Evolutionary conservation across 108 stramenopile genomes (phyloP), one percentile per base, ranked within the genome.

Genomic region (Skeletonema costatum): DNA sequence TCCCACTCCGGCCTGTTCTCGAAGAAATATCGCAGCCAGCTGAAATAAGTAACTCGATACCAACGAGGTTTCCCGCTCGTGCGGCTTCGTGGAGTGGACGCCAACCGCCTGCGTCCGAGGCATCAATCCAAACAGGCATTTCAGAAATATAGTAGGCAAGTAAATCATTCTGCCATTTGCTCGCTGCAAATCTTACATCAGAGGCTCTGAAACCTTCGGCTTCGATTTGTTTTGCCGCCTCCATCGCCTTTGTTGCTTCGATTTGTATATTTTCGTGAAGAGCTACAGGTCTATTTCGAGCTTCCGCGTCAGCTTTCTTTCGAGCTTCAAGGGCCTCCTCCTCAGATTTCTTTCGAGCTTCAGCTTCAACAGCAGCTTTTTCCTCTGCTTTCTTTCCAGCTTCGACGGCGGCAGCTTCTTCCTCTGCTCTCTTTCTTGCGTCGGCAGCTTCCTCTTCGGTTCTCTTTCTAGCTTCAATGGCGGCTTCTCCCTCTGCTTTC

Each of bases 61-160:
- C 74, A 14, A 29, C 70, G 32, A 75, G 62, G 64, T 85, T 76
- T 25, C 84, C 84, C 6, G 74, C 80, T 35, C 84, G 30, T 35
- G 76, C 73, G 51, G 87, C 83, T 77, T 77, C 83, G 58, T 84
- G 83, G 59, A 84, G 66, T 35, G 85, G 89, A 29, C 69, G 67
- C 80, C 84, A 86, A 11, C 77, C 80, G 29, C 68, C 73, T 36
- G 53, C 68, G 62, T 89, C 87, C 14, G 58, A 68, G 32, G 66
- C 66, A 36, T 72, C 71, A 2, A 68, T 41, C 78, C 71, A 72
- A 48, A 51, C 66, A 16, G 78, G 78, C 25, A 33, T 33, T 41
- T 33, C 63, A 21, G 71, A 32, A 33, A 78, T 66, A 25, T 78
- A 78, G 11, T 68, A 66, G 6, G 78, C 78, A 4, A 78, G 65